Evolutionary conservation across 2,329 filamentous ascomycete species (phyloP), one percentile per base, ranked within the genome.

Genomic region (Fusarium tuaranense): DNA sequence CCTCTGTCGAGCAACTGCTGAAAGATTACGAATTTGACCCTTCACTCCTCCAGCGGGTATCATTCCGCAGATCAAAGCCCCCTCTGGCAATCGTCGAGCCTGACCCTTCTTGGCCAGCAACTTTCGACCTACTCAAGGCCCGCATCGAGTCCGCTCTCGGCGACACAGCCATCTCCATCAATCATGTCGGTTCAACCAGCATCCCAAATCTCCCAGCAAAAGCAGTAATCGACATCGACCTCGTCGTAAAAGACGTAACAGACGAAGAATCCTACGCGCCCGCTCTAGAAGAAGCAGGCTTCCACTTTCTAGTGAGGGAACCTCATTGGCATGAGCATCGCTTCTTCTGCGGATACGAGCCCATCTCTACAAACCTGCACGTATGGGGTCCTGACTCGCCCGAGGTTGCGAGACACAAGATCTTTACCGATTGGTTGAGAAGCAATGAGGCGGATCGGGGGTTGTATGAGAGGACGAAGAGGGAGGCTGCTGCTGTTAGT

Each of bases 151-250:
- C 73, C 1, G 84, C 83, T 1, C 78, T 86, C 5, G 82, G 81
- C n/a, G 51, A 75, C 22, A 72, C 83, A 5, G 70, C 82, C n/a
- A 34, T 86, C 7, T 75, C 78, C 25, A 79, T 89, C 62, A 73
- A 80, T 20, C 88, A 89, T 74, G 81, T 85, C 36, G 88, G 88
- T 30, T 88, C 86, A 14, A 89, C 88, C 32, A 86, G 85, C 61
- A 81, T 90, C 8, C 86, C 86, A 0, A 80, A 79, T 9, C 82
- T 90, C 5, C 81, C 86, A 0, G 88, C 88, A 55, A 89, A 90
- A 79, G 81, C 83, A 34, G 79, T 89, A 57, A 87, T 90, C 57
- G 88, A 90, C 75, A 82, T 90, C 32, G 88, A 89, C 73, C 78
- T 89, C 10, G 81, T 85, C 5, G 81, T 89, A 9, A 58, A 75